Evolutionary conservation across 2,329 filamentous ascomycete genomes (phyloP), one percentile per base, ranked within the genome.

Genomic region (Aquanectria penicillioides): DNA sequence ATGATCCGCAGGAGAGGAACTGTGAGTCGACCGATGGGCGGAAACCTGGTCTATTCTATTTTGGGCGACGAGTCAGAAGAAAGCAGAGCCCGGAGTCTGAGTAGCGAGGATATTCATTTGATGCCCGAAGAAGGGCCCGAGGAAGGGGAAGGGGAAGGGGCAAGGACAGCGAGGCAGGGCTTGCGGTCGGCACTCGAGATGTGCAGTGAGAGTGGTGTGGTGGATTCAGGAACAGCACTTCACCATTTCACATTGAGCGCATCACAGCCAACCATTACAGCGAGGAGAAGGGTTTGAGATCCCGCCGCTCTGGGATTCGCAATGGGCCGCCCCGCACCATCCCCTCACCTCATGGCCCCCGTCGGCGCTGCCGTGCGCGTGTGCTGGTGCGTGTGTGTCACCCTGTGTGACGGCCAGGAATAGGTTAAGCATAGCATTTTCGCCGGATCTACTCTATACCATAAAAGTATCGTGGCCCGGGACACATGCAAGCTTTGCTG

Each of bases 141-240:
- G 33, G 37, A 48, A 47, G 40, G 43, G 31, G 18, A 40, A 31
- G 40, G 8, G 50, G 15, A 28, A 50, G n/a, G 31, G 18, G 25
- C n/a, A 17, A 26, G 31, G 36, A n/a, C 15, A 23, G 31, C 11
- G 22, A 47, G 15, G 23, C 23, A 48, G n/a, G n/a, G n/a, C n/a
- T n/a, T n/a, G n/a, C n/a, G n/a, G n/a, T n/a, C n/a, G n/a, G n/a
- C n/a, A n/a, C n/a, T n/a, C n/a, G n/a, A n/a, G n/a, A n/a, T n/a
- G n/a, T n/a, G n/a, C n/a, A n/a, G n/a, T 23, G 8, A 23, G 15
- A 33, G 25, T 38, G 38, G 52, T 43, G 50, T 53, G 53, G 53
- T 37, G 53, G 53, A 37, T 50, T 50, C 53, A 50, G 53, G 53
- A 56, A 50, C 53, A 48, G 29, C 31, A 15, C 41, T 25, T 25